Base-by-base conservation (phyloP, 805 yeast species). In the Myxozyma sirexii region DNA sequence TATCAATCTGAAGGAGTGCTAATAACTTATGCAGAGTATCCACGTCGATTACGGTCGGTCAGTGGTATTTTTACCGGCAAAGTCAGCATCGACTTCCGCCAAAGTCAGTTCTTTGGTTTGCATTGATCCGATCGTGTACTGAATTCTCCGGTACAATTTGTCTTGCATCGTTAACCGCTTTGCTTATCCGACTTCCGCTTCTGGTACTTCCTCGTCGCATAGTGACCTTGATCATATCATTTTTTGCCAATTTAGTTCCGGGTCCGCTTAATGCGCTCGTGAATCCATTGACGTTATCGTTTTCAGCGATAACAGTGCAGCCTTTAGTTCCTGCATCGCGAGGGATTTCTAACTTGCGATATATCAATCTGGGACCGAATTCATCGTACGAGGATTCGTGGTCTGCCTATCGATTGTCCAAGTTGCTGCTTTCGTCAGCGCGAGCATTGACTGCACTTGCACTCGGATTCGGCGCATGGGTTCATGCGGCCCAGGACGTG, bases 391-490 rank as follows among this genome's bases (percentile, higher is more conserved):
- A 24, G 26, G 58, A 61, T 15, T 67, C 74, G 21, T 69, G 72
- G 68, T 56, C 69, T 3, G 75, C 77, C 8, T 76, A 75, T 58
- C 63, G 74, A 6, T 64, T 77, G 13, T 69, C 79, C 39, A 76
- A 76, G 63, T 52, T 75, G 53, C 56, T 75, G 10, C 70, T 77
- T 24, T 62, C 69, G 7, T 70, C 79, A 1, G 76, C 75, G 4
- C 70, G 79, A 2, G 66, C 70, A 15, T 60, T 74, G 49, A 73
- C 76, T 19, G 74, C 78, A 1, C 59, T 76, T 3, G 62, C 66
- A 4, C 66, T 77, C 38, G 79, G 76, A 0, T 68, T 74, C 31
- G 67, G 70, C 5, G 76, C 76, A 21, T 77, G 80, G 80, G 70
- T 71, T 4, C 76, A 74, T 33, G 77, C 77, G 1, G 77, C 77